A percentile compares a stretch with the other conserved stretches of the same genome.
These are phyloP conservation scores for Mortierella hygrophila DNA, from an alignment of 192 early-diverging fungal species.

Conservation along the genomic window DNA sequence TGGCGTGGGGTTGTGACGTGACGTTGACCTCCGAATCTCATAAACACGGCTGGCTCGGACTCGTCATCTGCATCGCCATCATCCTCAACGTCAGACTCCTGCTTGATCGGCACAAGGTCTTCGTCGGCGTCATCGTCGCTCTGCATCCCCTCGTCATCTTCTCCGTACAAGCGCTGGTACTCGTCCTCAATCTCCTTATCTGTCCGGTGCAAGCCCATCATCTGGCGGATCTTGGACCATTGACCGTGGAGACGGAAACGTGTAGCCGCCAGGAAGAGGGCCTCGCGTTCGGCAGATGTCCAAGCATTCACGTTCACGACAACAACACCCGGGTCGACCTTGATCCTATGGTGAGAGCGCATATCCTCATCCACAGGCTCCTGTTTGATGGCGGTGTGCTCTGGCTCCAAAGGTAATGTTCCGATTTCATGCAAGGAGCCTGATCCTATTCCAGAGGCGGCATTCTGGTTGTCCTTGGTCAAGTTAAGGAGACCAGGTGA, in stretches of 20 bases:
- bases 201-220: constrained; percentile 36
- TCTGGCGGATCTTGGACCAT: constrained; percentile 43
- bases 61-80: constrained; percentile 44
- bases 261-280: constrained; percentile 24
- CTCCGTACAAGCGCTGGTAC: constrained; percentile 39
- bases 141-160: constrained; percentile 2
- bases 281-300: constrained; percentile 42
- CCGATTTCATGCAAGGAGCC: too few species aligned
- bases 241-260: constrained; percentile 32
- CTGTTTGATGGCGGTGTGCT: background rate
- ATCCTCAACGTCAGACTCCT: constrained; percentile 20
- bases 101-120: constrained; percentile 1
- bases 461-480: background rate
- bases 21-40: constrained; percentile 14
- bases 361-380: background rate
- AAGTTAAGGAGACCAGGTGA: background rate
- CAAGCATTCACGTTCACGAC: constrained; percentile 13
- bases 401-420: background rate
- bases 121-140: constrained; percentile 9
- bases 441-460: background rate
- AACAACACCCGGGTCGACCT: constrained; percentile 11
- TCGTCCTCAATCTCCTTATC: constrained; percentile 42
- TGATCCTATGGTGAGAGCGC: background rate
- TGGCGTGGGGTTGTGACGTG: background rate
- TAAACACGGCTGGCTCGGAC: constrained; percentile 8